Percentiles rank a stretch among this genome's conserved stretches.
phyloP scores from a whole-genome alignment of 164 flowering plant genomes.

The Buxus sempervirens region DNA sequence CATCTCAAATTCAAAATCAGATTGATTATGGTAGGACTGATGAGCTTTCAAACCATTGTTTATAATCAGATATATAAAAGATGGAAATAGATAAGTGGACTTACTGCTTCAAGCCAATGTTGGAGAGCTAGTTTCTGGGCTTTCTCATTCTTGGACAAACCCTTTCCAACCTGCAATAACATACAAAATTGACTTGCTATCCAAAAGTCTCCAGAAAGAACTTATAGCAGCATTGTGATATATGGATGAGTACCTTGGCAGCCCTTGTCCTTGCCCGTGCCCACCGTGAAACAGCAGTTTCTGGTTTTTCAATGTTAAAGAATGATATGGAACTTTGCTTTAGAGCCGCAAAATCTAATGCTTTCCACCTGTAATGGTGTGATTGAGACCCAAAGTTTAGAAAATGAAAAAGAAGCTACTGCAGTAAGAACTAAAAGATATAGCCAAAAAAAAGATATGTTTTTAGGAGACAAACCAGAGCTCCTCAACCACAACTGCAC shows the following conservation, averaged over 20 bases:
- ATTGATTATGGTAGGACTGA: neutral
- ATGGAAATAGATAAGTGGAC: conserved; percentile 10
- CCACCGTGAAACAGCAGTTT: conserved; percentile 61
- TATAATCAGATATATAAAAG: neutral
- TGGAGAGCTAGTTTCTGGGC: conserved; percentile 65
- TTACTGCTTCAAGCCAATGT: conserved; percentile 93
- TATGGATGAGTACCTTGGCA: conserved; percentile 47
- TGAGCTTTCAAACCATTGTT: neutral
- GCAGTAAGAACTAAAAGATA: neutral
- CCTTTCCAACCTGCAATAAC: conserved; percentile 63
- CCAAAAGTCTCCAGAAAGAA: neutral
- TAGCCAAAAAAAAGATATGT: neutral
- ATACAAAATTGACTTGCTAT: neutral
- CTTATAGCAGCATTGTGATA: neutral
- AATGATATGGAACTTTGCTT: conserved; percentile 48
- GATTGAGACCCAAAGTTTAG: neutral
- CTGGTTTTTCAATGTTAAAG: conserved; percentile 37
- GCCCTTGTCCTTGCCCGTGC: conserved; percentile 48
- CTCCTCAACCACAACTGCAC: conserved; percentile 71
- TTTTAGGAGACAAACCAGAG: conserved; percentile 45
- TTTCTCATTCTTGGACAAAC: conserved; percentile 69
- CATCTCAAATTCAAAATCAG: neutral
- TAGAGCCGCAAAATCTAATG: conserved; percentile 54
- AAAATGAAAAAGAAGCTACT: neutral
- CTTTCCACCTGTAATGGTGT: conserved; percentile 61